Evolutionary conservation across 495 filamentous ascomycete species (phyloP).

Genomic region (Neurospora discreta): DNA sequence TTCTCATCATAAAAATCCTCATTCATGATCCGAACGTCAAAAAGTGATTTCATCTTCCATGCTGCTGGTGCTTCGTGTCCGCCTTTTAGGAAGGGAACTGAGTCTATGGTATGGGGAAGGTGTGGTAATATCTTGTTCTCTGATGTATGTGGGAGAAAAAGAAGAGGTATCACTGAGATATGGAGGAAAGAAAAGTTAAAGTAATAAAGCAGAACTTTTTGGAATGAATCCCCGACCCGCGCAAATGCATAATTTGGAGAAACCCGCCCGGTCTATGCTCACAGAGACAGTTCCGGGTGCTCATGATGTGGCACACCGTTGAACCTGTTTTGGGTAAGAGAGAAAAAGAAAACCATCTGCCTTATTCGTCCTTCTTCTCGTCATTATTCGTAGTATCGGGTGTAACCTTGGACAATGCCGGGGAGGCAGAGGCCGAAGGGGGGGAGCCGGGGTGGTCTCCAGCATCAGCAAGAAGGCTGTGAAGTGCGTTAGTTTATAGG

Average conservation of each 20-base stretch:
- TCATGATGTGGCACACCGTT: conserved; percentile 21
- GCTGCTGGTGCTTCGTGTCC: not conserved
- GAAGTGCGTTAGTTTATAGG: conserved; percentile 15
- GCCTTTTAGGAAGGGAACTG: not conserved
- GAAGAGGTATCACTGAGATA: not conserved
- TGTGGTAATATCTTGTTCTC: conserved; percentile 3
- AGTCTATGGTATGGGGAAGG: not conserved
- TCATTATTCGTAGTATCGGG: conserved; percentile 39
- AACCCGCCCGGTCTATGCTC: conserved; percentile 31
- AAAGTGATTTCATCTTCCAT: not conserved
- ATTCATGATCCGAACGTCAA: not conserved
- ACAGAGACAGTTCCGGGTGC: conserved; percentile 3
- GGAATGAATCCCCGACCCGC: conserved; percentile 18
- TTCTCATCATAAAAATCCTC: not conserved
- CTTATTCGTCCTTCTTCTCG: conserved; percentile 35
- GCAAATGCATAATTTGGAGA: conserved; percentile 29
- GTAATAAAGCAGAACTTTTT: conserved; percentile 18
- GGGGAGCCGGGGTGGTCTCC: conserved; percentile 49
- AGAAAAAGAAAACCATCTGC: conserved; percentile 13
- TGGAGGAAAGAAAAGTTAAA: not conserved
- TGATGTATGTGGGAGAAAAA: not conserved
- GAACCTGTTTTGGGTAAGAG: conserved; percentile 5
- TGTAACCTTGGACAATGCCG: conserved; percentile 51
- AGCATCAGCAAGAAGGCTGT: conserved; percentile 38
- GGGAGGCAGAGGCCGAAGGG: conserved; percentile 48